Percentiles rank a stretch among this genome's conserved stretches.
These are phyloP conservation scores for Myxozyma neglecta DNA, from an alignment of 805 yeast species.

Conservation along the genomic window DNA sequence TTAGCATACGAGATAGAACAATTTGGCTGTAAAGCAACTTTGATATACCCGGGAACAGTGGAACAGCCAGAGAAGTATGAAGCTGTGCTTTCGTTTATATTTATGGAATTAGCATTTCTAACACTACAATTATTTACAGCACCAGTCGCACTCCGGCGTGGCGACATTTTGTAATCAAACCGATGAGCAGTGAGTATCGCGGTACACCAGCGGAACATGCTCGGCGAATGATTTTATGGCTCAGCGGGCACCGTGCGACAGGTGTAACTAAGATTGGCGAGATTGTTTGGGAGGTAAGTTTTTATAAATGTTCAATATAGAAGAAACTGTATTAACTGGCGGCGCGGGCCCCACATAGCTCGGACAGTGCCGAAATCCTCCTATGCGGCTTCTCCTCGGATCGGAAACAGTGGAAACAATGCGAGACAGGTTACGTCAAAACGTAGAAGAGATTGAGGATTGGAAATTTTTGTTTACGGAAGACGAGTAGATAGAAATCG, in stretches of 20 bases:
- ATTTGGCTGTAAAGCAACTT: slow-evolving; percentile 23
- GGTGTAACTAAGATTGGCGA: slow-evolving; percentile 34
- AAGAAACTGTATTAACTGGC: background rate
- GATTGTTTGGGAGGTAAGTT: slow-evolving; percentile 35
- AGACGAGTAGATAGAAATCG: slow-evolving; percentile 3
- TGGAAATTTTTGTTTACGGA: slow-evolving; percentile 40
- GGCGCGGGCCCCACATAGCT: slow-evolving; percentile 1
- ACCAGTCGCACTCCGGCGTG: slow-evolving; percentile 28
- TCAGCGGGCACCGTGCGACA: slow-evolving; percentile 24
- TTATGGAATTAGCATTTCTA: background rate
- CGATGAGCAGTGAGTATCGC: slow-evolving; percentile 26
- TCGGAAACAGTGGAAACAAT: slow-evolving; percentile 35
- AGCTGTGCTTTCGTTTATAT: background rate
- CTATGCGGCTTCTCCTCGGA: slow-evolving; percentile 36
- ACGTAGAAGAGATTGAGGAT: slow-evolving; percentile 42
- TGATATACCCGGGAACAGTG: slow-evolving; percentile 28
- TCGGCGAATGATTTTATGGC: slow-evolving; percentile 31
- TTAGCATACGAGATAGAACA: slow-evolving; percentile 36
- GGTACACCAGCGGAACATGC: slow-evolving; percentile 35
- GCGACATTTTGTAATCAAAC: slow-evolving; percentile 34
- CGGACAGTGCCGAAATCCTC: slow-evolving; percentile 35
- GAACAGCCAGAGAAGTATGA: slow-evolving; percentile 14
- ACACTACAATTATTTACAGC: background rate
- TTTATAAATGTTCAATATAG: too few relatives aligned
- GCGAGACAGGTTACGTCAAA: slow-evolving; percentile 38